Percentiles rank a stretch among this genome's conserved stretches.
Evolutionary conservation across 176 grass and related monocot genomes (phyloP).

Genomic region (Otatea glauca): DNA sequence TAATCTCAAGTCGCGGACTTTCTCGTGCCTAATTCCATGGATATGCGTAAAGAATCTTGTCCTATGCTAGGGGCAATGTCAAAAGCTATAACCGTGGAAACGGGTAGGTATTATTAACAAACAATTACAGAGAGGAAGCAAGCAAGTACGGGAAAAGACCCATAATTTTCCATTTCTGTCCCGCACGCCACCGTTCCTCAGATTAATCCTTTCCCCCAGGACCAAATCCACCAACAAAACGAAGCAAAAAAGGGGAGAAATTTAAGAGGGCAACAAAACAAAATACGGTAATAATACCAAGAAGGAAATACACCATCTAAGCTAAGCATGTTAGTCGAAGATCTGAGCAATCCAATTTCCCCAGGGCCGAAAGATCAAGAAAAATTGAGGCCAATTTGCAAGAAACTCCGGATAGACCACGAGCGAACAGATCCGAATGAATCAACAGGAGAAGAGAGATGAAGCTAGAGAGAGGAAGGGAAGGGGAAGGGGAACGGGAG

Average conservation of each 20-base stretch:
- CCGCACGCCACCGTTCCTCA: background rate
- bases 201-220: background rate
- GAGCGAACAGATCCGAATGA: constrained; percentile 39
- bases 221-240: constrained; percentile 6
- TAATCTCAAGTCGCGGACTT: background rate
- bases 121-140: background rate
- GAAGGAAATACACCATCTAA: background rate
- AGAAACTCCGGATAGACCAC: background rate
- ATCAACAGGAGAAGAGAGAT: background rate
- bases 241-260: background rate
- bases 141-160: background rate
- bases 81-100: background rate
- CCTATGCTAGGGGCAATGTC: constrained; percentile 28
- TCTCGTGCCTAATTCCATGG: constrained; percentile 7
- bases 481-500: background rate
- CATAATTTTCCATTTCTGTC: background rate
- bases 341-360: constrained; percentile 15
- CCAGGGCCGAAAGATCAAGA: background rate
- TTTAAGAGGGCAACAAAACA: background rate
- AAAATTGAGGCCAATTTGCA: background rate
- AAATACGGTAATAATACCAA: background rate
- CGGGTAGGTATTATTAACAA: background rate
- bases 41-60: constrained; percentile 28
- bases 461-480: background rate
- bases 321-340: background rate